Evolutionary conservation across 257 asterid genomes (phyloP).

Genomic region (Sherardia arvensis): DNA sequence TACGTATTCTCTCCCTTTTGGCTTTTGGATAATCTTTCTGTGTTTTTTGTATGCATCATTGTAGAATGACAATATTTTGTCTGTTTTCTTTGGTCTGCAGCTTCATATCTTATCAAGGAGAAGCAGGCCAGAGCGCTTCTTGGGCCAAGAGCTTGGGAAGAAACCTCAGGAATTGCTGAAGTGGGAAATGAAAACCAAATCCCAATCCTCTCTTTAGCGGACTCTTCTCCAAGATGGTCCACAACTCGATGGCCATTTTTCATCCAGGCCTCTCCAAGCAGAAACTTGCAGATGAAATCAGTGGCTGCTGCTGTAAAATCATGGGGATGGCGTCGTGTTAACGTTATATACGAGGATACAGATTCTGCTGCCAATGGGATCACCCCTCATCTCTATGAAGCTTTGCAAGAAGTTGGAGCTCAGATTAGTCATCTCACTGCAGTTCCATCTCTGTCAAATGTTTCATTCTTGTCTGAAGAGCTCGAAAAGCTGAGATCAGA

Average conservation of each 20-base stretch:
- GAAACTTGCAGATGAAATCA: slow-evolving; percentile 21
- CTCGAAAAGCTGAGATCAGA: slow-evolving; percentile 18
- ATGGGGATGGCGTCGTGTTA: slow-evolving; percentile 28
- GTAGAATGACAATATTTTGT: not conserved
- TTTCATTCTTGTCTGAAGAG: slow-evolving; percentile 12
- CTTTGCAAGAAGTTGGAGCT: slow-evolving; percentile 19
- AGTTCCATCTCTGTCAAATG: slow-evolving; percentile 12
- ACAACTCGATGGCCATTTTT: slow-evolving; percentile 24
- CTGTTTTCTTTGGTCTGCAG: slow-evolving; percentile 9
- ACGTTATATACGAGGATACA: slow-evolving; percentile 31
- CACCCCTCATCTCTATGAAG: slow-evolving; percentile 19
- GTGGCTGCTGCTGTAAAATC: slow-evolving; percentile 20
- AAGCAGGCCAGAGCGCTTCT: slow-evolving; percentile 18
- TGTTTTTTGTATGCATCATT: not conserved
- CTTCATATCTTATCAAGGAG: slow-evolving; percentile 21
- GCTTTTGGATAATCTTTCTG: not conserved
- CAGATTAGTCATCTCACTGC: slow-evolving; percentile 19
- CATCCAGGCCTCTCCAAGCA: slow-evolving; percentile 27
- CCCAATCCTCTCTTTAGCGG: slow-evolving; percentile 28
- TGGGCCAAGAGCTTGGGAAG: slow-evolving; percentile 42
- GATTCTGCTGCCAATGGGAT: slow-evolving; percentile 17
- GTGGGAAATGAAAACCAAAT: slow-evolving; percentile 5
- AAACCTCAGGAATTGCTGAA: slow-evolving; percentile 31
- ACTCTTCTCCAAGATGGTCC: slow-evolving; percentile 24
- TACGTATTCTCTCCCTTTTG: slow-evolving; percentile 7